Conservation (phyloP, 2,329 filamentous ascomycete genomes). For the Aspergillus ruber region DNA sequence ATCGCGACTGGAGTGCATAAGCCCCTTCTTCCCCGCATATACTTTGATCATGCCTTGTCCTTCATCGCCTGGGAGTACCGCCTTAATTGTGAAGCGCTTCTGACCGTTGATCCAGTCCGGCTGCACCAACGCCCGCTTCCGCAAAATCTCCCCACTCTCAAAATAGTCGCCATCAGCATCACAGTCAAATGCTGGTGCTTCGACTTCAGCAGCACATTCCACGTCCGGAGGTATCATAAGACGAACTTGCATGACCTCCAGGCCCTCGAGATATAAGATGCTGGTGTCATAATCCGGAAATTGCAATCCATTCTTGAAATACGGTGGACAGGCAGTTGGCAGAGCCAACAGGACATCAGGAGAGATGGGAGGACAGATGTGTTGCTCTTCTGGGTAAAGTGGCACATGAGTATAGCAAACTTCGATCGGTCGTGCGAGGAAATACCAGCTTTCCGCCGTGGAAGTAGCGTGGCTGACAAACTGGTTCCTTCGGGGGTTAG, state of each 20-base stretch:
- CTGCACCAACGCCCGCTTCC: slow-evolving; percentile 81
- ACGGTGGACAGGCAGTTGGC: slow-evolving; percentile 77
- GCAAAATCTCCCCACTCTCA: slow-evolving; percentile 80
- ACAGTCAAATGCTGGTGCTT: slow-evolving; percentile 70
- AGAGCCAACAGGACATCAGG: slow-evolving; percentile 81
- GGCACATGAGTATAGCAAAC: slow-evolving; percentile 95
- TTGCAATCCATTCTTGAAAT: slow-evolving; percentile 73
- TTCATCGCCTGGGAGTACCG: slow-evolving; percentile 83
- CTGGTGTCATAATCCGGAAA: slow-evolving; percentile 90
- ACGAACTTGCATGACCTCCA: slow-evolving; percentile 88
- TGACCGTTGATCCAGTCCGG: slow-evolving; percentile 82
- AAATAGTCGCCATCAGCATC: slow-evolving; percentile 89
- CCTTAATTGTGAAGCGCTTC: slow-evolving; percentile 92
- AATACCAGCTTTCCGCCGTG: slow-evolving; percentile 83
- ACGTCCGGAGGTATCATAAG: slow-evolving; percentile 83
- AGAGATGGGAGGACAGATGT: slow-evolving; percentile 81
- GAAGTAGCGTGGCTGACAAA: slow-evolving; percentile 69
- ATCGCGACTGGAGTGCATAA: slow-evolving; percentile 97
- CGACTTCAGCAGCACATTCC: slow-evolving; percentile 87
- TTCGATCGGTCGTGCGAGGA: slow-evolving; percentile 80
- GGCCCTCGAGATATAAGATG: slow-evolving; percentile 73
- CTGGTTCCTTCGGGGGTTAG: slow-evolving; percentile 69
- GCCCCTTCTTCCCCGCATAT: slow-evolving; percentile 85
- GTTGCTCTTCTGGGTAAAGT: slow-evolving; percentile 79
- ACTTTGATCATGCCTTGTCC: slow-evolving; percentile 81